Base-by-base conservation (phyloP, 768 basidiomycete species). In the Candolleomyces eurysporus region DNA sequence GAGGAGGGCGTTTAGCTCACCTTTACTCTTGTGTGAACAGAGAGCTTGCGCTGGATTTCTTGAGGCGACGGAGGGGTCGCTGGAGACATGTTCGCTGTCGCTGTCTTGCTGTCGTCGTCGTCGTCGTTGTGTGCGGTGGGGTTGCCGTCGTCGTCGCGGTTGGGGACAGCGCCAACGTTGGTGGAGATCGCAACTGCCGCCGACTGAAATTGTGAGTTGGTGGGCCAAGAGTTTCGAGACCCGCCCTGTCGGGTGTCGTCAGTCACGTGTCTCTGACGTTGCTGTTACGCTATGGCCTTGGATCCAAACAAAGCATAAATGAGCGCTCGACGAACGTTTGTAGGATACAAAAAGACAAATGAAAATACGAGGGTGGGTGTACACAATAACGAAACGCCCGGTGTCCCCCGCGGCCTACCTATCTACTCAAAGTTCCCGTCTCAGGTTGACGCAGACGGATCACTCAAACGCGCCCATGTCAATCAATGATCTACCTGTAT, bases 31-130 rank as follows among this genome's bases (percentile, higher is more conserved):
- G 88, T 85, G 66, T 89, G 88, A 19, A 92, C 82, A 3, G 91
- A 93, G 6, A 96, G 84, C 71, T 94, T 95, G 65, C 92, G 82
- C 61, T 91, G 84, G 17, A 96, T 85, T 77, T 96, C 94, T 72
- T 93, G 92, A 16, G 89, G 87, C 13, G 93, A 88, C 8, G 92
- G 94, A 5, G 92, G 90, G 14, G 89, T 73, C 61, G 75, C 82
- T 59, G 45, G 16, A n/a, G 31, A 54, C 21, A 76, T 71, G 46
- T 76, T 75, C 19, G 79, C 68, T 77, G 79, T 78, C 59, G 63
- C 60, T 30, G 48, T 45, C 48, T 57, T 60, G 26, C 26, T 26
- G 63, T 52, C 26, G 63, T 51, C 45, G 57, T 60, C 30, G 67
- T 46, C 61, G 32, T 48, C 30, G 59, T 14, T 9, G 21, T 54